Base-by-base conservation (phyloP, 129 eudicot species). In the Gnaphalium uliginosum region DNA sequence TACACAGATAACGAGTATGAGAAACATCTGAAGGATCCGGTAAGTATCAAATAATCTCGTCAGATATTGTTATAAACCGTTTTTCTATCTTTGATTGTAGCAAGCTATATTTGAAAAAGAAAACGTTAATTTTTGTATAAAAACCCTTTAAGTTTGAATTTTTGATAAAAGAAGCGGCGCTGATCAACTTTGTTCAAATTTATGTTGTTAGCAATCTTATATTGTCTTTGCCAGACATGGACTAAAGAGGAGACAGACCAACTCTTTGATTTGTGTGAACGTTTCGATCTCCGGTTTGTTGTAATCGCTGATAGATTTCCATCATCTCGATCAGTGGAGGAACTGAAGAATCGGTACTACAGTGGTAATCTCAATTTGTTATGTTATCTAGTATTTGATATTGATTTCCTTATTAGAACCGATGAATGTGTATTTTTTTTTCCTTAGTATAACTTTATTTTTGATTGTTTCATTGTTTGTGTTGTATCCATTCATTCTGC, bases 1-100 rank as follows among this genome's bases (percentile, higher is more conserved):
- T 94, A 91, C 93, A 94, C 99, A 19, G 92, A 94, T 37, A 97
- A 89, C 77, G 99, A 94, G 88, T 94, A 94, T 37, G 92, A 91
- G 76, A 94, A 90, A 82, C 78, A 83, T 78, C 79, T 90, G 83
- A 80, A 71, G n/a, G 92, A 94, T 87, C 90, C 90, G 68, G 99
- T 94, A 83, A 58, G 99, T 87, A 73, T 51, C 43, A 58, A 56
- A 29, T 51, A 56, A 21, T 73, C 13, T 54, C 15, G 58, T 56
- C 50, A 53, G 60, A 37, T 54, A 24, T 13, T 6, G 10, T 66
- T 64, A 30, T 32, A 62, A 43, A 15, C 35, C 10, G 2, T 4
- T 9, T 5, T 72, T 7, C 23, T 73, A 13, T 14, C 4, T 46
- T 7, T 39, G 4, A 23, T 43, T 32, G 53, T 43, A 6, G 62